Base-by-base conservation (phyloP, 148 eudicot species). In the Mesembryanthemum crystallinum region DNA sequence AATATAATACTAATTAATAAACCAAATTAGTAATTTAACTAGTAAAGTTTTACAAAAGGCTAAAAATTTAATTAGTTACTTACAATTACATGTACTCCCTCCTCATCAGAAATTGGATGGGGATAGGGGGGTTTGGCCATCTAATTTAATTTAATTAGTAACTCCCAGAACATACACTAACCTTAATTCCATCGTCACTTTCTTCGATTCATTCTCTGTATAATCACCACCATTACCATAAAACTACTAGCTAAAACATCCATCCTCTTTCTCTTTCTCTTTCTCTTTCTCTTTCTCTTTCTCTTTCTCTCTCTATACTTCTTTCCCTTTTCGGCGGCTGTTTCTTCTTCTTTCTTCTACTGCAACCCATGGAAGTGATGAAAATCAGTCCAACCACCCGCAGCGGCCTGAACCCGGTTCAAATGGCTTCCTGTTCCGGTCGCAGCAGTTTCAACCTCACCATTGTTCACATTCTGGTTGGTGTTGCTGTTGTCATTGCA, bases 331-430 rank as follows among this genome's bases (percentile, higher is more conserved):
- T 23, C 12, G 11, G 21, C 23, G 12, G 13, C 30, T 59, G 11
- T 10, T 27, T 24, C 33, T 77, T 7, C 8, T 11, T 77, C 47
- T 68, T 32, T 33, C 27, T 17, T 43, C 79, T 83, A 89, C 30
- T 85, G 88, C 72, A 86, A 49, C 25, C 83, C 79, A 74, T 76
- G 82, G 75, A 75, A 89, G 25, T 85, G 85, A 74, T 69, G 74
- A 25, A 80, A 75, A 61, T 85, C 82, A 32, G 64, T 57, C 97
- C 94, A 89, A 2, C 4, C 13, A 10, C 12, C 28, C n/a, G 27
- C 27, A 66, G 68, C 68, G 7, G 69, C 37, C 64, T 85, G 86
- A 78, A 81, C 63, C 2, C 85, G 87, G 62, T 78, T 84, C 78
- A 87, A 75, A 67, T 71, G 64, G 29, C 35, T 47, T 9, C 43